Evolutionary conservation across 2,329 filamentous ascomycete genomes (phyloP).

Genomic region (Juglanconis sp.): DNA sequence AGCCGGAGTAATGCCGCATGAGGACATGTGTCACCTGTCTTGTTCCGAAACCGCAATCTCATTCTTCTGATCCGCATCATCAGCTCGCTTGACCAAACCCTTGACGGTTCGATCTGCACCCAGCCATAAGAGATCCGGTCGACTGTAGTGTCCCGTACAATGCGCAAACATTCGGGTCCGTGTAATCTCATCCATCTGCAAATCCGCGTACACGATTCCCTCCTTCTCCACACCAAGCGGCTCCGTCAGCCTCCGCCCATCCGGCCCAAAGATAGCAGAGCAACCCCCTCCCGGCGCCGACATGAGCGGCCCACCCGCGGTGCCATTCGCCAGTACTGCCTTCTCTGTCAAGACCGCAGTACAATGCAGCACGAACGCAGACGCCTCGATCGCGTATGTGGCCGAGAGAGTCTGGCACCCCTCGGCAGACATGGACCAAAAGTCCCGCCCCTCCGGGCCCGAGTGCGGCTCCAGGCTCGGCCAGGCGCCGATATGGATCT

Average conservation of each 20-base stretch:
- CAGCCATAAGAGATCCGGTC: slow-evolving; percentile 13
- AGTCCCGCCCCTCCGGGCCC: slow-evolving; percentile 6
- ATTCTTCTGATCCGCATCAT: background rate
- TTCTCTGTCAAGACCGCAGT: slow-evolving; percentile 35
- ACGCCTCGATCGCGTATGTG: slow-evolving; percentile 55
- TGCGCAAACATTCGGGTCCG: slow-evolving; percentile 8
- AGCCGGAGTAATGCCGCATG: too few species aligned
- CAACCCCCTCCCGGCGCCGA: slow-evolving; percentile 23
- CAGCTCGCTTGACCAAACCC: slow-evolving; percentile 13
- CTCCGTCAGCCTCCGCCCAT: slow-evolving; percentile 20
- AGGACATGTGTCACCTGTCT: background rate
- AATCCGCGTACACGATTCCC: slow-evolving; percentile 7
- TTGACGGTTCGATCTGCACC: slow-evolving; percentile 27
- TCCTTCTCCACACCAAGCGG: slow-evolving; percentile 13
- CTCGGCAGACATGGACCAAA: slow-evolving; percentile 30
- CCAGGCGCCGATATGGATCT: slow-evolving; percentile 49
- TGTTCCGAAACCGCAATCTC: background rate
- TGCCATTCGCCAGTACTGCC: slow-evolving; percentile 2
- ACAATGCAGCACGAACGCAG: slow-evolving; percentile 51
- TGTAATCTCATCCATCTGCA: slow-evolving; percentile 9
- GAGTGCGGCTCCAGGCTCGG: slow-evolving; percentile 26
- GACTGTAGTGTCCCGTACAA: slow-evolving; percentile 10
- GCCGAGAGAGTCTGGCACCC: slow-evolving; percentile 44
- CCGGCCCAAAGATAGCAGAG: slow-evolving; percentile 21
- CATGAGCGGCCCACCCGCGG: background rate